Evolutionary conservation across 352 stramenopile species (phyloP).

Genomic region (Elongisporangium undulatum): DNA sequence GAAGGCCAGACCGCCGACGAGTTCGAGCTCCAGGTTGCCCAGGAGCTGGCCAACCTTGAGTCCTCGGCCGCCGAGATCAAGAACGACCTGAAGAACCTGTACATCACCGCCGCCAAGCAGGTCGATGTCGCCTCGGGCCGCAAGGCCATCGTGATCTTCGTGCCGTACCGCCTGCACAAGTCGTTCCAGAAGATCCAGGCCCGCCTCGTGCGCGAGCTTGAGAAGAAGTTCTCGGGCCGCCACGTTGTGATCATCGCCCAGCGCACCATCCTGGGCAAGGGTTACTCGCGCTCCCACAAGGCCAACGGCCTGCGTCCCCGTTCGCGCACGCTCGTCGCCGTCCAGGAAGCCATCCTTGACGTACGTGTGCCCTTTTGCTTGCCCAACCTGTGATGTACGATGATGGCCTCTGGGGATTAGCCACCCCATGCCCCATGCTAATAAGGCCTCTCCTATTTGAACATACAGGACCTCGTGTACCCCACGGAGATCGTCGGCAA

Average conservation of each 20-base stretch:
- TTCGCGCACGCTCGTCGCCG: constrained; percentile 96
- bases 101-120: constrained; percentile 99
- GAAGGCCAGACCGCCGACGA: constrained; percentile 81
- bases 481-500: constrained; percentile 99
- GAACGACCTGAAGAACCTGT: constrained; percentile 96
- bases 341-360: constrained; percentile 99
- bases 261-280: constrained; percentile 98
- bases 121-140: constrained; percentile 93
- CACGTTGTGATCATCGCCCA: constrained; percentile 99
- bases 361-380: constrained; percentile 51
- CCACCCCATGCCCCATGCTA: constrained; percentile 87
- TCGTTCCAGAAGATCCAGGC: constrained; percentile 99
- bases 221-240: constrained; percentile 99
- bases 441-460: constrained; percentile 28
- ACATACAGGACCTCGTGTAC: constrained; percentile 95
- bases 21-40: constrained; percentile 86
- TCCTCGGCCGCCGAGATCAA: constrained; percentile 96
- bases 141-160: constrained; percentile 99
- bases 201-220: constrained; percentile 97
- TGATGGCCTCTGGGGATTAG: constrained; percentile 89
- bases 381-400: constrained; percentile 41
- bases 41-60: constrained; percentile 87
- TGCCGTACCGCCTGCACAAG: constrained; percentile 97
- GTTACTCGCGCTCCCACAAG: constrained; percentile 94
- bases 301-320: constrained; percentile 93